Conservation (phyloP, 1,284 basidiomycete genomes). For the Apiotrichum sp. region DNA sequence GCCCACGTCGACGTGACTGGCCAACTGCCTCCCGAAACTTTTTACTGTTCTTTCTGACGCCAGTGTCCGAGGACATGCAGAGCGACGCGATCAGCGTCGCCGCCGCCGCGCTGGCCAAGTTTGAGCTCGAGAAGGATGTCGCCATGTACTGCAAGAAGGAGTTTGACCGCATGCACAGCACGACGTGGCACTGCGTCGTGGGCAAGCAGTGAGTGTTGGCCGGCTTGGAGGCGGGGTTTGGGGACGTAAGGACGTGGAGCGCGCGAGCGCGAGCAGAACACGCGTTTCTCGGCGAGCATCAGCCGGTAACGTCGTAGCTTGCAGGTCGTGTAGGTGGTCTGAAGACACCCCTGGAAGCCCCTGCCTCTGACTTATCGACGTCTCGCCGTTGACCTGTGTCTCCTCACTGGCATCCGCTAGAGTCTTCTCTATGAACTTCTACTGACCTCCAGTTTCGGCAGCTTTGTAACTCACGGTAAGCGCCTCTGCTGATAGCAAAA, state of each 20-base stretch:
- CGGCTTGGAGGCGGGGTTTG: too few species aligned
- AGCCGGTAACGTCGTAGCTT: too few species aligned
- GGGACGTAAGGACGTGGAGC: too few species aligned
- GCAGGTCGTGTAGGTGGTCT: too few species aligned
- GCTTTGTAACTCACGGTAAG: constrained; percentile 94
- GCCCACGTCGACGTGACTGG: too few species aligned
- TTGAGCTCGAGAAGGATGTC: constrained; percentile 90
- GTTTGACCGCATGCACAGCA: constrained; percentile 80
- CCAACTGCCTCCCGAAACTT: background rate
- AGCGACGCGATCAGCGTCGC: constrained; percentile 84
- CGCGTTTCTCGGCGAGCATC: too few species aligned
- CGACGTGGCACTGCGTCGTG: constrained; percentile 89
- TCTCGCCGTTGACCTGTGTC: too few species aligned
- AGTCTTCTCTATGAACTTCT: too few species aligned
- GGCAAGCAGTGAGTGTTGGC: constrained; percentile 65
- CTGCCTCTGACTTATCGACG: too few species aligned
- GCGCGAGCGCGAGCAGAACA: too few species aligned
- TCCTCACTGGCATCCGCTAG: too few species aligned
- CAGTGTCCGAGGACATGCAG: constrained; percentile 89
- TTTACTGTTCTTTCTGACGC: background rate
- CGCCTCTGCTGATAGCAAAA: constrained; percentile 8
- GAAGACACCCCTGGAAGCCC: too few species aligned
- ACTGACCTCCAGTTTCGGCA: constrained; percentile 63
- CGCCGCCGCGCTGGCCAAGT: constrained; percentile 76
- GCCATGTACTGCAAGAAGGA: constrained; percentile 97